Conservation (phyloP, 2,329 filamentous ascomycete genomes). For the Reticulascus tulasneorum region DNA sequence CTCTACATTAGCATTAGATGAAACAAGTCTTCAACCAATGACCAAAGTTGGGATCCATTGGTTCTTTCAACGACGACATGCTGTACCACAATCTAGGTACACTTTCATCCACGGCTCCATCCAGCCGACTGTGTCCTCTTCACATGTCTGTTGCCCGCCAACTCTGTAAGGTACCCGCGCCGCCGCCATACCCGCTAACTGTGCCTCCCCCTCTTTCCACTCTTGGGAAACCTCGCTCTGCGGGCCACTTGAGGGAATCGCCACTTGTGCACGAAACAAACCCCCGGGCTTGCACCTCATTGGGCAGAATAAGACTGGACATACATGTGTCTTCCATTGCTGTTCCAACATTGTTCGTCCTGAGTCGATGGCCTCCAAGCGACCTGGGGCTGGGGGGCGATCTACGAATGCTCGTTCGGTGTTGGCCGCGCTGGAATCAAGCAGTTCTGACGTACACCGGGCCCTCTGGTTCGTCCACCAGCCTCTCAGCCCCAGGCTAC, state of each 20-base stretch:
- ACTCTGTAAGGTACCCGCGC: conserved; percentile 1
- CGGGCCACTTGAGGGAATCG: not conserved
- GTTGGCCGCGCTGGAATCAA: too few species aligned
- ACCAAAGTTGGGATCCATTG: not conserved
- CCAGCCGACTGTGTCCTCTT: too few species aligned
- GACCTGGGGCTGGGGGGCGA: too few species aligned
- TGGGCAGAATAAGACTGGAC: not conserved
- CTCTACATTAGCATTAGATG: too few species aligned
- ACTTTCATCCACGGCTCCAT: too few species aligned
- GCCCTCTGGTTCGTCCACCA: too few species aligned
- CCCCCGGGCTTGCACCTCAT: not conserved
- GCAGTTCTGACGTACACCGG: too few species aligned
- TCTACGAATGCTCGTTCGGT: too few species aligned
- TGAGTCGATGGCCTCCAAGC: too few species aligned
- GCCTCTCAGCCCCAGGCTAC: too few species aligned
- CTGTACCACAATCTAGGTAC: not conserved
- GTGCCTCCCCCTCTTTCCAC: not conserved
- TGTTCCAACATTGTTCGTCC: not conserved
- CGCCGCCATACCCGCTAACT: not conserved
- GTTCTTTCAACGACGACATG: not conserved
- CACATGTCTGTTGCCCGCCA: not conserved
- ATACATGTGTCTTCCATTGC: not conserved
- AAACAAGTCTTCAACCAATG: conserved; percentile 1
- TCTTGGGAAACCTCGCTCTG: not conserved
- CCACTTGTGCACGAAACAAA: not conserved